Conservation (phyloP, 345 rosid species). For the Brassica carinata region DNA sequence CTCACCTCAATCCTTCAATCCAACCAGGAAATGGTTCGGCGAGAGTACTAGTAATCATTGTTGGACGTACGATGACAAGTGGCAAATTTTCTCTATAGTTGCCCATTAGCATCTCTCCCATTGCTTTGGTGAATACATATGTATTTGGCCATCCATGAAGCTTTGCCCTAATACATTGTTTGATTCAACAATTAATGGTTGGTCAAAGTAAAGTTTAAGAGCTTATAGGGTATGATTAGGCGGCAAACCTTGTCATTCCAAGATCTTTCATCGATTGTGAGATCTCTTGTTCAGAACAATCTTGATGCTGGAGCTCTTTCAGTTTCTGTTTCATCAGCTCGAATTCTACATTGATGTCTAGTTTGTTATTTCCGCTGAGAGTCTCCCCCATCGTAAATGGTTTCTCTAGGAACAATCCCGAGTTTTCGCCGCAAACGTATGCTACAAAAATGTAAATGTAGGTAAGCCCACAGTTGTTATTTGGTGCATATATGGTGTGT, state of each 20-base stretch:
- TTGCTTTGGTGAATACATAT: constrained; percentile 81
- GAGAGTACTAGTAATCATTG: constrained; percentile 68
- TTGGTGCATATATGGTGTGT: neutral
- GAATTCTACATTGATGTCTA: constrained; percentile 30
- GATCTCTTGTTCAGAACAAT: constrained; percentile 32
- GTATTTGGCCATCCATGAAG: constrained; percentile 85
- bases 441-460: constrained; percentile 24
- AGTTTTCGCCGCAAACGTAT: constrained; percentile 32
- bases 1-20: constrained; percentile 76
- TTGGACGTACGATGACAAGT: constrained; percentile 63
- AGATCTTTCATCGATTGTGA: constrained; percentile 39
- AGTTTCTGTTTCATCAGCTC: constrained; percentile 34
- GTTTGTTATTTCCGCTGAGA: constrained; percentile 20
- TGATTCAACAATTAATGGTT: neutral
- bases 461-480: neutral
- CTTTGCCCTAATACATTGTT: constrained; percentile 52
- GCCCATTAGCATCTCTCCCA: constrained; percentile 79
- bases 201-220: neutral
- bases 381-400: constrained; percentile 40
- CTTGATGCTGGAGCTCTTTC: constrained; percentile 34
- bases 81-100: constrained; percentile 53
- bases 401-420: constrained; percentile 36
- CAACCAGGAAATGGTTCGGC: constrained; percentile 83
- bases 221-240: neutral
- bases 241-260: constrained; percentile 40